Evolutionary conservation across 1,139 yeast genomes (phyloP), one percentile per base, ranked within the genome.

Genomic region (Pichia sp.): DNA sequence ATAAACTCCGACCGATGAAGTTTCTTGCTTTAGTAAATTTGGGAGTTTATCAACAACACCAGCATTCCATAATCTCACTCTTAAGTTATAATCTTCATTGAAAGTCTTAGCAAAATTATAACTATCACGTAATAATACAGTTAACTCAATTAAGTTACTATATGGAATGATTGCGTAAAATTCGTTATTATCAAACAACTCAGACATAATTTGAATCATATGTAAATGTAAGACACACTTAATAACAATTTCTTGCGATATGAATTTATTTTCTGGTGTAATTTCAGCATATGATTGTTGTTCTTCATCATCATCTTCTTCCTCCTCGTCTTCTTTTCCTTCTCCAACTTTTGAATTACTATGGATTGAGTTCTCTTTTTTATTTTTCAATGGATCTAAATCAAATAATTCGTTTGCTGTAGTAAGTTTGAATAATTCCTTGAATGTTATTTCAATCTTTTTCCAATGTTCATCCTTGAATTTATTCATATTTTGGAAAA

Each of bases 11-110:
- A 96, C 84, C 0, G 97, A 80, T 24, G 89, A 80, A 0, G 95
- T 82, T 63, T 94, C 98, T 64, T 94, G 98, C 56, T 87, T 86
- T 55, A 90, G 69, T 55, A 94, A 69, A 59, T 92, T 94, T 24
- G 99, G 98, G 50, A 90, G 73, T 60, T 92, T 84, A 58, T 87
- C 95, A 67, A 90, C 92, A 32, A 89, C 82, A 2, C 97, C 96
- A 9, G 94, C 87, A 59, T 87, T 86, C 82, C 95, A 90, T 41
- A 94, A 70, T 52, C 95, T 71, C 23, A 86, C 84, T 53, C 99
- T 72, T 53, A 92, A 70, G 47, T 87, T 92, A 61, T 85, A 83
- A 64, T 94, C 89, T 51, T 82, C 92, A 62, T 94, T 94, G 70
- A 94, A 94, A 48, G 74, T 78, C 55, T 83, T 78, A 6, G 98